phyloP scores from a whole-genome alignment of 208 protist genomes.

The Phytomonas francai region DNA sequence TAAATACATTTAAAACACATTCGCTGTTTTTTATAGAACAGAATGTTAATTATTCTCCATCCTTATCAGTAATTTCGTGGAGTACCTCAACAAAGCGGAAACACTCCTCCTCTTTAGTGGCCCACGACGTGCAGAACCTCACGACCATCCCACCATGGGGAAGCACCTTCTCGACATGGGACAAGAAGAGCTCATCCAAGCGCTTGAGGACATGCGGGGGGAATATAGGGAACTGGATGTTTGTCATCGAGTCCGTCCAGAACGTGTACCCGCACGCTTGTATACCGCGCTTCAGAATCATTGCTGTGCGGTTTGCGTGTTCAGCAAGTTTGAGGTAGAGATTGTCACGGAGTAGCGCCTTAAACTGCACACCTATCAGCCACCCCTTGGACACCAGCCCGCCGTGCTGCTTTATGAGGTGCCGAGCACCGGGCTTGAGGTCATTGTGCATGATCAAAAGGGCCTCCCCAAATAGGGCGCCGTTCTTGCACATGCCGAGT shows the following conservation, averaged over 20 bases:
- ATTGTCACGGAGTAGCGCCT: slow-evolving; percentile 30
- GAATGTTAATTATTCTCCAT: background rate
- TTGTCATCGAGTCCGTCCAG: slow-evolving; percentile 18
- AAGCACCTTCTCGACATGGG: slow-evolving; percentile 12
- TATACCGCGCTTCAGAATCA: slow-evolving; percentile 24
- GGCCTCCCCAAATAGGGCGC: slow-evolving; percentile 38
- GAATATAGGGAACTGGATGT: slow-evolving; percentile 32
- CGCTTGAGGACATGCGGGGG: slow-evolving; percentile 6
- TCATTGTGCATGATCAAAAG: slow-evolving; percentile 23
- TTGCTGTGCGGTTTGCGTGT: slow-evolving; percentile 35
- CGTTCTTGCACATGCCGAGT: slow-evolving; percentile 41
- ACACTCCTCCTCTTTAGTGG: slow-evolving; percentile 34
- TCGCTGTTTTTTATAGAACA: slow-evolving; percentile 1
- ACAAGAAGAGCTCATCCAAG: slow-evolving; percentile 17
- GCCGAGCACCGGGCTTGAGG: slow-evolving; percentile 25
- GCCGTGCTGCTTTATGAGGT: slow-evolving; percentile 40
- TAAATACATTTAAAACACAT: background rate
- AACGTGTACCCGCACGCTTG: slow-evolving; percentile 26
- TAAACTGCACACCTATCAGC: slow-evolving; percentile 43
- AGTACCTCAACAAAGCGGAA: slow-evolving; percentile 27
- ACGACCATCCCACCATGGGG: slow-evolving; percentile 14
- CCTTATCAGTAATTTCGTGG: slow-evolving; percentile 13
- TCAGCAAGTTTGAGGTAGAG: slow-evolving; percentile 21
- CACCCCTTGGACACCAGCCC: slow-evolving; percentile 48
- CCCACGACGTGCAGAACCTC: slow-evolving; percentile 36